Evolutionary conservation across 768 basidiomycete genomes (phyloP).

Genomic region (Clitopilus passeckerianus): DNA sequence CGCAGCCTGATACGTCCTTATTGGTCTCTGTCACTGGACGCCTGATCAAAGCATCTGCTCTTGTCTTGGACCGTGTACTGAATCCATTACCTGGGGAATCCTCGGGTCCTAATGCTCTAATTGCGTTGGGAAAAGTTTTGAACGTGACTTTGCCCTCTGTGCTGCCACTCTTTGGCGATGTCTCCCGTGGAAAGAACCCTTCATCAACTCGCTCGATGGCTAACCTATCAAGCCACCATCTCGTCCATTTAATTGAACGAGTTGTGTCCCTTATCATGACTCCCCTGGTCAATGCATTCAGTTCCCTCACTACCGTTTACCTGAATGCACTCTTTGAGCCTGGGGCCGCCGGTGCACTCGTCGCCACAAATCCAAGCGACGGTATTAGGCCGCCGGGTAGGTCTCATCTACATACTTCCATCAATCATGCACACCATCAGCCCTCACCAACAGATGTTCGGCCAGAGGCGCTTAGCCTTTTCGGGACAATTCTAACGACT

Average conservation of each 20-base stretch:
- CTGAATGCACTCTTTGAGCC: conserved; percentile 9
- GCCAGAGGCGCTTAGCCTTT: conserved; percentile 19
- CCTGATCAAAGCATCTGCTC: conserved; percentile 21
- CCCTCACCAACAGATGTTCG: conserved; percentile 19
- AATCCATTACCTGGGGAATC: background rate
- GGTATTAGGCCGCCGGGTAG: conserved; percentile 1
- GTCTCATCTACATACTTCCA: conserved; percentile 5
- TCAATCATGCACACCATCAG: background rate
- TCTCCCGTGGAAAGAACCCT: background rate
- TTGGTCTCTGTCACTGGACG: conserved; percentile 24
- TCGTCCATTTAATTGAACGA: conserved; percentile 11
- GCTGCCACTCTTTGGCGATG: conserved; percentile 11
- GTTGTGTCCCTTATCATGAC: conserved; percentile 9
- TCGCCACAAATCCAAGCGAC: background rate
- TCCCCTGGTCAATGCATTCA: conserved; percentile 11
- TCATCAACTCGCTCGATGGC: conserved; percentile 1
- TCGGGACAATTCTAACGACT: conserved; percentile 16
- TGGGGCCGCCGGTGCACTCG: conserved; percentile 1
- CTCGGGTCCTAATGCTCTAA: conserved; percentile 14
- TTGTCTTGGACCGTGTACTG: conserved; percentile 8
- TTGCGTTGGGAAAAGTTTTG: conserved; percentile 12
- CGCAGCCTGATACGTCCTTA: conserved; percentile 16
- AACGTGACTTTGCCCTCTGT: conserved; percentile 12
- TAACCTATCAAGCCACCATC: conserved; percentile 3
- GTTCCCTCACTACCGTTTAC: conserved; percentile 8